Base-by-base conservation (phyloP, 139 green algal genomes). In the Chlorella sp. region DNA sequence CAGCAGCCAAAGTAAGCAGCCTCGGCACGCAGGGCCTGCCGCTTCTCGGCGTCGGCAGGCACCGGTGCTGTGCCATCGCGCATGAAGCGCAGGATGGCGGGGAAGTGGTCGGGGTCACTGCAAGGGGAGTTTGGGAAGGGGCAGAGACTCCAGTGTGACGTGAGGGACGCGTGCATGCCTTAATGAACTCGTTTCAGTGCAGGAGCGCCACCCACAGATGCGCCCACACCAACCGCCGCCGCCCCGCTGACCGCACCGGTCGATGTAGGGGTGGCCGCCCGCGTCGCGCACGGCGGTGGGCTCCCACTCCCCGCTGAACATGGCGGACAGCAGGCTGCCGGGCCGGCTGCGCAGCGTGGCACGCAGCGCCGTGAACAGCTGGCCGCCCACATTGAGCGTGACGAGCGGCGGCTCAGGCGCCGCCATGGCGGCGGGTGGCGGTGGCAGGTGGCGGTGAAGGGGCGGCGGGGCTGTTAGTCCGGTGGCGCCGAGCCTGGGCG, bases 71-170 rank as follows among this genome's bases (percentile, higher is more conserved):
- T 11, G 21, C 67, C 67, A 34, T 74, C 67, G 1, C 67, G 67
- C 67, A 74, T 74, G 34, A 74, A 74, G 32, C 32, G 21, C 30
- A 74, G 67, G 67, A 74, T 74, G 67, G 67, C 26, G 67, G 32
- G 67, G 67, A 74, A 74, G 67, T 74, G 67, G 32, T 23, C 21
- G 67, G 67, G 34, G 67, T 74, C 67, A 21, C 67, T 74, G 67
- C 18, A 15, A 17, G 21, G 32, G 34, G 4, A 47, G 67, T 17
- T n/a, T 5, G 18, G 34, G 34, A 17, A 4, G 65, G n/a, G 34
- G 64, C 0, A 23, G 64, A 6, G 12, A 2, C 64, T 38, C n/a
- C n/a, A n/a, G n/a, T n/a, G n/a, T n/a, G n/a, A n/a, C n/a, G n/a
- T n/a, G n/a, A n/a, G n/a, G n/a, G n/a, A n/a, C n/a, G n/a, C n/a